phyloP scores from a whole-genome alignment of 495 filamentous ascomycete species.

The Parathielavia hyrcaniae region DNA sequence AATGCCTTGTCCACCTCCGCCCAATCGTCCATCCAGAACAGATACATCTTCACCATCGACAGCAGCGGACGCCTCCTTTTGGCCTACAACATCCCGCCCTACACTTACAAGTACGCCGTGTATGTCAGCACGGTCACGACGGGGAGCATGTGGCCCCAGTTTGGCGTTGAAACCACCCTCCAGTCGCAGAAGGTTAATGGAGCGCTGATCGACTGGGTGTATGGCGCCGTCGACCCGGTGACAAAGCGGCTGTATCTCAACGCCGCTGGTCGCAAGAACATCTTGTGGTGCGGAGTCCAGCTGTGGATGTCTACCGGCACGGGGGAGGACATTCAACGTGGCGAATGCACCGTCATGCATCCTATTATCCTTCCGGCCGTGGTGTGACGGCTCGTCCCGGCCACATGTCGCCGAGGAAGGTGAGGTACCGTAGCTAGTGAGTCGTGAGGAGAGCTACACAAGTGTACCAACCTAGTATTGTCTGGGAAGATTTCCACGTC shows the following conservation, averaged over 20 bases:
- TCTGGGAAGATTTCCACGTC: too few species aligned
- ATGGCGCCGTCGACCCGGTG: background rate
- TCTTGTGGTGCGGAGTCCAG: constrained; percentile 8
- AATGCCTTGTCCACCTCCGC: background rate
- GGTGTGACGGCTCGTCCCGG: too few species aligned
- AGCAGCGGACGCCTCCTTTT: background rate
- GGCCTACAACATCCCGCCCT: background rate
- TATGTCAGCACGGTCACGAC: background rate
- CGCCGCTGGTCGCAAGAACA: constrained; percentile 8
- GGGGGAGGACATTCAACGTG: constrained; percentile 10
- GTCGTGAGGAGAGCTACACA: too few species aligned
- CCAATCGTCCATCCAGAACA: background rate
- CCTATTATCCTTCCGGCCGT: background rate
- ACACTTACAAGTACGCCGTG: background rate
- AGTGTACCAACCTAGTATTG: too few species aligned
- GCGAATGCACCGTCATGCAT: background rate
- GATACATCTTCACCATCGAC: constrained; percentile 1
- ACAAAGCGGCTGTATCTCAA: background rate
- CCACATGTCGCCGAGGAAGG: too few species aligned
- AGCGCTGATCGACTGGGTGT: background rate
- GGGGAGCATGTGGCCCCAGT: background rate
- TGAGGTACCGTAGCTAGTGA: too few species aligned
- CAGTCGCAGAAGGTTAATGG: background rate
- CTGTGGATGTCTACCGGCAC: constrained; percentile 3
- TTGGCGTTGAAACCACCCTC: background rate